phyloP scores from a whole-genome alignment of 192 early-diverging fungal genomes.

The Linderina pennispora region DNA sequence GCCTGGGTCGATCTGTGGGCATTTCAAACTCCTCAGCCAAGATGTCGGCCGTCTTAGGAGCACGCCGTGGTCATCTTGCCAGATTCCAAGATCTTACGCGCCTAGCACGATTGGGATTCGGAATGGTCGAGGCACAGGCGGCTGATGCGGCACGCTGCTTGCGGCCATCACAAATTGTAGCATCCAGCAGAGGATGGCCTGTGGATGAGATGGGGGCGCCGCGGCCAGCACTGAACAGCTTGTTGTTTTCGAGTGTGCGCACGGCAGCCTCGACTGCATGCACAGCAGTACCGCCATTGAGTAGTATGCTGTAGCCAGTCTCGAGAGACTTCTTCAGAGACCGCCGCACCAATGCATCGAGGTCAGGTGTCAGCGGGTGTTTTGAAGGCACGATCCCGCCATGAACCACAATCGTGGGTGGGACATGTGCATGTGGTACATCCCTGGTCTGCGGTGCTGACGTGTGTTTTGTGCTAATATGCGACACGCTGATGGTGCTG shows the following conservation, averaged over 20 bases:
- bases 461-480: no score
- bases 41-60: background rate
- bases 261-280: background rate
- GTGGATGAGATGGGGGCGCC: background rate
- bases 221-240: background rate
- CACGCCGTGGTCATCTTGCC: background rate
- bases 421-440: no score
- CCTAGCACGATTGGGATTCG: background rate
- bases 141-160: background rate
- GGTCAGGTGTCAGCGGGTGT: background rate
- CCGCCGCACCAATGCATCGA: background rate
- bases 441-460: no score
- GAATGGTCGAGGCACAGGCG: background rate
- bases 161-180: background rate
- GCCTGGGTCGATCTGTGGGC: background rate
- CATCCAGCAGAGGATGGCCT: background rate
- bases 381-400: background rate
- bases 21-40: background rate
- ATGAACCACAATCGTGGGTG: background rate
- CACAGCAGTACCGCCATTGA: background rate
- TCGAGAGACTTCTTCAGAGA: background rate
- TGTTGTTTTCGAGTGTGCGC: background rate
- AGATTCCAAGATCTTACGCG: background rate
- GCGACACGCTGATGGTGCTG: no score
- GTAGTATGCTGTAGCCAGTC: background rate